Base-by-base conservation (phyloP, 2,329 filamentous ascomycete species). In the Aspergillus uvarum region DNA sequence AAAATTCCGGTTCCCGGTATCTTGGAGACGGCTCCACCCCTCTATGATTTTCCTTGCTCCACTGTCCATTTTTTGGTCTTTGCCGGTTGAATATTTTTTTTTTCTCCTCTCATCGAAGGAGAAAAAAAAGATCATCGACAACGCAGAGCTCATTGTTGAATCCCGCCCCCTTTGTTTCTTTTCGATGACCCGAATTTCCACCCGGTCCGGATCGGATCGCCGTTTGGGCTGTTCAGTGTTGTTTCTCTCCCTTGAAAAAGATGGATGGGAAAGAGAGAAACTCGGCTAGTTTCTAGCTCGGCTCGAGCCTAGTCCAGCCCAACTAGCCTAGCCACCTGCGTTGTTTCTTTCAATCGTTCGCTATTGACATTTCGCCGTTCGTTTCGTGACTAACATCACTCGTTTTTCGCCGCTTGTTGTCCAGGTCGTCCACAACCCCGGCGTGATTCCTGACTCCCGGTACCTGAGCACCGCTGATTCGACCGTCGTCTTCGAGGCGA, bases 351-450 rank as follows among this genome's bases (percentile, higher is more conserved):
- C 32, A 35, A 35, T 35, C 32, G 32, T 10, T 35, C 12, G 26
- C 32, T 5, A 35, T 16, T 35, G 32, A 35, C 32, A 35, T 35
- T 16, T 35, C 32, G 26, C 14, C 14, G 32, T 35, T 35, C 32
- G 4, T 16, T 16, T 35, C 14, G 11, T 35, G 32, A 12, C 32
- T 35, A 12, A 35, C 32, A 35, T 35, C 32, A 35, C 32, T 29
- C 26, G 14, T 12, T 35, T 35, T 35, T 35, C 32, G 32, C 32
- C 32, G 32, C 32, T 35, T 35, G 32, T 35, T 35, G 32, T 35
- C 12, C 57, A 78, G 73, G 67, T 80, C 50, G 73, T 81, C 35
- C 78, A 80, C 66, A 82, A 82, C 61, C 80, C 80, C 4, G 80
- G 80, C 24, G 73, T 75, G 5, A 71, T 81, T 14, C 76, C 79